These are phyloP conservation scores for Porpolomopsis calyptriformis DNA, from an alignment of 768 basidiomycete species.

Conservation along the genomic window DNA sequence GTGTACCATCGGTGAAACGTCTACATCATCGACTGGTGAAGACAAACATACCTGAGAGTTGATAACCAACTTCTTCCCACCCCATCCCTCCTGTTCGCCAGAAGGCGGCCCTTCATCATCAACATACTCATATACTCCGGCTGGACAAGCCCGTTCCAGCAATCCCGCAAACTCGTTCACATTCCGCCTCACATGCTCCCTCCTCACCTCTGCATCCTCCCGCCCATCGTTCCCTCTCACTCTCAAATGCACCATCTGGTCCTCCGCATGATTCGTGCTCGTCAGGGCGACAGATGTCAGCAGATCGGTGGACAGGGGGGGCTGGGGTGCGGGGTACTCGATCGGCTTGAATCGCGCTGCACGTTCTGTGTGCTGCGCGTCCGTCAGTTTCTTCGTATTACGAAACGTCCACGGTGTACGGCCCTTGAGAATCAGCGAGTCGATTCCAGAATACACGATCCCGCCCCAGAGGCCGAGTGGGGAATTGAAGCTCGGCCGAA, in stretches of 20 bases:
- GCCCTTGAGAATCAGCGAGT: conserved; percentile 75
- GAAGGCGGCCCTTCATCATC: conserved; percentile 32
- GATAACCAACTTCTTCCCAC: conserved; percentile 84
- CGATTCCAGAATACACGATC: conserved; percentile 79
- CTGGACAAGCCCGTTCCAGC: conserved; percentile 85
- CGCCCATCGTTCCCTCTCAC: conserved; percentile 32
- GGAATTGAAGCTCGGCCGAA: conserved; percentile 82
- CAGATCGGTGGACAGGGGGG: conserved; percentile 87
- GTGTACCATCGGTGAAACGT: conserved; percentile 9
- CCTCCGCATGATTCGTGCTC: conserved; percentile 94
- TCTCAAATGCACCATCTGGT: conserved; percentile 83
- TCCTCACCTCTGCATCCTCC: conserved; percentile 36
- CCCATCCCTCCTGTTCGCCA: conserved; percentile 43
- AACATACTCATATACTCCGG: conserved; percentile 95
- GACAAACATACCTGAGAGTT: conserved; percentile 73
- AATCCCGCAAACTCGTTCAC: conserved; percentile 75
- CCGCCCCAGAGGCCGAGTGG: conserved; percentile 78
- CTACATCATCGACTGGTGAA: background rate
- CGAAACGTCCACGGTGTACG: conserved; percentile 86
- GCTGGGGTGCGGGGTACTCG: conserved; percentile 77
- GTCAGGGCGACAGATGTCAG: conserved; percentile 85
- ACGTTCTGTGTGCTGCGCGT: conserved; percentile 61
- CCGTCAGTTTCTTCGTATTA: conserved; percentile 19
- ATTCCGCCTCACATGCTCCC: conserved; percentile 66
- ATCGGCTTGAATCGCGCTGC: conserved; percentile 64